phyloP scores from a whole-genome alignment of 2,329 filamentous ascomycete species.

The Hypocreales sp. region DNA sequence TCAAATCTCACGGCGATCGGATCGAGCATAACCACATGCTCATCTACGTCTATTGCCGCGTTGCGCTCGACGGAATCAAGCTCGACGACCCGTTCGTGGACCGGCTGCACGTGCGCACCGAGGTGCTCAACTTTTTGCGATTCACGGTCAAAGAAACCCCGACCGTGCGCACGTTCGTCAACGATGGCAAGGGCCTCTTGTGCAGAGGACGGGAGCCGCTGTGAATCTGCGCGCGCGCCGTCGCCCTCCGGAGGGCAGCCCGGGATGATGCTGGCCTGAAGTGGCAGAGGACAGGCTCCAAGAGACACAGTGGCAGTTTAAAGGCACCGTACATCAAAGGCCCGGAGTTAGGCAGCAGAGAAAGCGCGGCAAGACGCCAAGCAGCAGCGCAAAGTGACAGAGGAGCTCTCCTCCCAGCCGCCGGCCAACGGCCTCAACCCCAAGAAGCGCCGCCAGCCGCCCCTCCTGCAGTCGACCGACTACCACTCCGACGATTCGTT shows the following conservation, averaged over 20 bases:
- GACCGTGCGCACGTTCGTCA: slow-evolving; percentile 39
- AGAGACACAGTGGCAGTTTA: too few species aligned
- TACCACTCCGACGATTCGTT: slow-evolving; percentile 56
- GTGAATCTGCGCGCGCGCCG: slow-evolving; percentile 50
- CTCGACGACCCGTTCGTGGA: slow-evolving; percentile 55
- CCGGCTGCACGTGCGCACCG: slow-evolving; percentile 34
- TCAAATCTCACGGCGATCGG: slow-evolving; percentile 50
- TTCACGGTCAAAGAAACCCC: slow-evolving; percentile 64
- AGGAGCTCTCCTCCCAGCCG: slow-evolving; percentile 40
- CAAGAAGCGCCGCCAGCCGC: slow-evolving; percentile 47
- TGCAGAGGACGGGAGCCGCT: slow-evolving; percentile 43
- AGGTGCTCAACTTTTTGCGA: slow-evolving; percentile 55
- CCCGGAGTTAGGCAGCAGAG: too few species aligned
- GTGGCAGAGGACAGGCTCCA: too few species aligned
- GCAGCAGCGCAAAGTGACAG: too few species aligned
- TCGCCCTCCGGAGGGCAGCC: slow-evolving; percentile 35
- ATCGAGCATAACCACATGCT: slow-evolving; percentile 70
- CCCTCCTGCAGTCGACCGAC: slow-evolving; percentile 44
- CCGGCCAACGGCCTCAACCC: slow-evolving; percentile 38
- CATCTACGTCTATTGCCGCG: slow-evolving; percentile 68
- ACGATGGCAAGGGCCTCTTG: slow-evolving; percentile 24
- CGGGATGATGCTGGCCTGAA: too few species aligned
- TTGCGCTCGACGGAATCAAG: slow-evolving; percentile 55
- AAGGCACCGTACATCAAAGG: too few species aligned
- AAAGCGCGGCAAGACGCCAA: too few species aligned